phyloP scores from a whole-genome alignment of 768 basidiomycete species.

The Lentinula raphanica region DNA sequence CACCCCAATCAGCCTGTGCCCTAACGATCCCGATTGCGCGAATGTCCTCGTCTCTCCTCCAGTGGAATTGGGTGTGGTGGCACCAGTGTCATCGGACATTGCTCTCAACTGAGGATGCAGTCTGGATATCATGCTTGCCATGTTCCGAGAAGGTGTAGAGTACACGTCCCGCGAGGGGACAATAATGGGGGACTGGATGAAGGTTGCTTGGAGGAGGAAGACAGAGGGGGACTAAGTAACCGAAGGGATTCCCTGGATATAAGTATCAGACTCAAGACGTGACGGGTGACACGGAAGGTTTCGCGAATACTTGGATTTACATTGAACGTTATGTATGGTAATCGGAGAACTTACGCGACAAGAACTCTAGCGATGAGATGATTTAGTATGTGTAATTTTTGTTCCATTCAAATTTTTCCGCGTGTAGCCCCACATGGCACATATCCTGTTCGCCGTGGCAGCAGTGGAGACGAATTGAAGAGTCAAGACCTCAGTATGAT shows the following conservation, averaged over 20 bases:
- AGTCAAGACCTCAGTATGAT: background rate
- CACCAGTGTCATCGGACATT: background rate
- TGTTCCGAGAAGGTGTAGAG: background rate
- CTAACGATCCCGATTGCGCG: slow-evolving; percentile 23
- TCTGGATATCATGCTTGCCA: background rate
- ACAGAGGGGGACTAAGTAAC: background rate
- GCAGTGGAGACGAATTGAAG: no score
- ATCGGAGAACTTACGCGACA: background rate
- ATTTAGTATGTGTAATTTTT: no score
- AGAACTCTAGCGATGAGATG: background rate
- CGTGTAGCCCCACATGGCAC: background rate
- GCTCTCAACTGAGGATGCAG: background rate
- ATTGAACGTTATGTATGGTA: background rate
- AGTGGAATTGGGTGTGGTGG: background rate
- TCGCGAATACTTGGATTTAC: background rate
- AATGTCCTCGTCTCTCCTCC: background rate
- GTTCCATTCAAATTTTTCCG: background rate
- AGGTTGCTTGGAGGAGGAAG: background rate
- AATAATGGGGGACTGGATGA: no score
- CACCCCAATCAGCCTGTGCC: slow-evolving; percentile 42
- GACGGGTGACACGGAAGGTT: background rate
- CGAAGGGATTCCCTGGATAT: background rate
- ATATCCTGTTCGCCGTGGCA: background rate
- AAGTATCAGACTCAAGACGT: background rate
- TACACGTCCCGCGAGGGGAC: background rate